Base-by-base conservation (phyloP, 768 basidiomycete genomes). In the Galerina sulciceps region DNA sequence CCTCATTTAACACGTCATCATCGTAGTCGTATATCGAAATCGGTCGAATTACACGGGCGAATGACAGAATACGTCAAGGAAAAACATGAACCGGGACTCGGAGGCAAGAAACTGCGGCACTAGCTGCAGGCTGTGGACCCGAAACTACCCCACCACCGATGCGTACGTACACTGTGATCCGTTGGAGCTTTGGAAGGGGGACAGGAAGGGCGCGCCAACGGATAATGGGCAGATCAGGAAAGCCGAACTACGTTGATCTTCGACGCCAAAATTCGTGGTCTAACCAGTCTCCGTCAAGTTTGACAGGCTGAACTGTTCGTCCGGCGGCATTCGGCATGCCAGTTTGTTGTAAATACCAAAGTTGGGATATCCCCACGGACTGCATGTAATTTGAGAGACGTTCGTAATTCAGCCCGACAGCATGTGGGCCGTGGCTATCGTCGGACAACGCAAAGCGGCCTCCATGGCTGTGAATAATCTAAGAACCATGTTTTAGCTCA, bases 391-490 rank as follows among this genome's bases (percentile, higher is more conserved):
- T 77, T 46, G 76, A 78, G 60, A 90, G 72, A 17, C 82, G 79
- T 54, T 76, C 67, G 66, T 98, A 99, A 72, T 98, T 94, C 57
- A 94, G 78, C 0, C 94, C 95, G 53, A 99, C 94, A 9, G 86
- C 86, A 31, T 86, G 85, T 2, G 94, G 90, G 0, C 93, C 94
- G 67, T 99, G 97, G 52, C 95, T 96, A 75, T 99, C 97, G 70
- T 99, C 97, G 5, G 96, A 99, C 23, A 99, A 80, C 17, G 89
- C 84, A 62, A 97, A 85, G 20, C 85, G 84, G 2, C 96, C 97
- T 10, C 82, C 84, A 47, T 80, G 72, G 42, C 79, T 69, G n/a
- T 85, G 64, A 56, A 98, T 91, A 20, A 90, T 67, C 96, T 98
- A 69, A 22, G 34, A 50, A 31, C 36, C 47, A 43, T 54, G 23